phyloP scores from a whole-genome alignment of 331 rosid species.

The Acacia concinna region DNA sequence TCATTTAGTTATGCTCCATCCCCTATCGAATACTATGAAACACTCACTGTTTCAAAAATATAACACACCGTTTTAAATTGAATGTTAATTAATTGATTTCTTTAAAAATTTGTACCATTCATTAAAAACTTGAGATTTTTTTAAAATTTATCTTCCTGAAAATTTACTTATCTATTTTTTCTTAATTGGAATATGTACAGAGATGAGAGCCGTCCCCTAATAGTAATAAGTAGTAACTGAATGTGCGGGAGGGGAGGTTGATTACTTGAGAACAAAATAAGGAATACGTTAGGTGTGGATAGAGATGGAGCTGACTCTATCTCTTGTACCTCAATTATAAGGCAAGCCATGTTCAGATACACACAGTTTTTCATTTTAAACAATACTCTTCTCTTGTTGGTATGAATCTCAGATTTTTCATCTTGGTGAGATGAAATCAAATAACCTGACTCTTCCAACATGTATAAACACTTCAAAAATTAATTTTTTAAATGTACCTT shows the following conservation, averaged over 20 bases:
- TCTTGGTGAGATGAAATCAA: not conserved
- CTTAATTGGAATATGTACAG: not conserved
- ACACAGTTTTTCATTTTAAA: not conserved
- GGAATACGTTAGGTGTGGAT: slow-evolving; percentile 12
- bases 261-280: slow-evolving; percentile 1
- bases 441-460: not conserved
- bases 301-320: not conserved
- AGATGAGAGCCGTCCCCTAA: not conserved
- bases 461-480: not conserved
- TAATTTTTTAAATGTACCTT: too few relatives aligned
- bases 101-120: too few relatives aligned
- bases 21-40: not conserved
- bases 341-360: not conserved
- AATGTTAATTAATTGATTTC: too few relatives aligned
- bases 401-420: not conserved
- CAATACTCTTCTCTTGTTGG: not conserved
- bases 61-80: too few relatives aligned
- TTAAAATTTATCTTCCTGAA: too few relatives aligned
- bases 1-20: not conserved
- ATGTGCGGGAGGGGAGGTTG: not conserved
- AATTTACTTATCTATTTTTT: too few relatives aligned
- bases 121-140: too few relatives aligned
- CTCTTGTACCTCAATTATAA: not conserved
- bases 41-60: too few relatives aligned
- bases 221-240: too few relatives aligned